phyloP scores from a whole-genome alignment of 192 early-diverging fungal genomes.

The Podochytrium sp. region DNA sequence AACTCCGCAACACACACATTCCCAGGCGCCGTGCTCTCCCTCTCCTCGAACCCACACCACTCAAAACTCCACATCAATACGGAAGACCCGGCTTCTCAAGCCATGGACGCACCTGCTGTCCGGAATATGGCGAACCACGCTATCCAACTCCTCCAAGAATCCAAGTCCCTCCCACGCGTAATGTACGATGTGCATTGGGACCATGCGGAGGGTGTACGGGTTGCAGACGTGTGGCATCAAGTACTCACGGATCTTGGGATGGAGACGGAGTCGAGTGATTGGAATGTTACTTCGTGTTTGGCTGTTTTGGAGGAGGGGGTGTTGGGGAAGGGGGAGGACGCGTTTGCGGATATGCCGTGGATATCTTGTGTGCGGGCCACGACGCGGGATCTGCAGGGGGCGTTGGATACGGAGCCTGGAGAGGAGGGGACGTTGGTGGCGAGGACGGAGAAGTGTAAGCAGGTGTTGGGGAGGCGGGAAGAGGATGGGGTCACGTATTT shows the following conservation, averaged over 20 bases:
- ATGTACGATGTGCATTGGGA: not conserved
- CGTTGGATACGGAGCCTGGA: not conserved
- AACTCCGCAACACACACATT: not conserved
- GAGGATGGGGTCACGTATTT: not conserved
- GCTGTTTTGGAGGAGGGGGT: not conserved
- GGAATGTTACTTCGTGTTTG: too few species aligned
- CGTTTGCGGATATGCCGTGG: not conserved
- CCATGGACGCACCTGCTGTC: not conserved
- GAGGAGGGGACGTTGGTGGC: not conserved
- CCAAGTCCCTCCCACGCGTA: not conserved
- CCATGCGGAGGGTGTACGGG: not conserved
- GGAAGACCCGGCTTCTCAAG: not conserved
- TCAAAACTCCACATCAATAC: conserved; percentile 6
- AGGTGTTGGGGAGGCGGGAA: not conserved
- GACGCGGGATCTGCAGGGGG: not conserved
- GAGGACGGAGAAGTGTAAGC: not conserved
- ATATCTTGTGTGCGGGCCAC: not conserved
- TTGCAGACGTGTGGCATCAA: not conserved
- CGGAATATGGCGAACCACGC: too few species aligned
- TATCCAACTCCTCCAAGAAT: not conserved
- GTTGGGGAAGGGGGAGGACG: not conserved
- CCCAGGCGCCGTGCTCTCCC: not conserved
- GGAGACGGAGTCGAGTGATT: too few species aligned
- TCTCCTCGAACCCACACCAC: not conserved
- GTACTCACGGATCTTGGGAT: not conserved